These are phyloP conservation scores for Brasilioporus rufonigricans DNA, from an alignment of 768 basidiomycete genomes.

Conservation along the genomic window DNA sequence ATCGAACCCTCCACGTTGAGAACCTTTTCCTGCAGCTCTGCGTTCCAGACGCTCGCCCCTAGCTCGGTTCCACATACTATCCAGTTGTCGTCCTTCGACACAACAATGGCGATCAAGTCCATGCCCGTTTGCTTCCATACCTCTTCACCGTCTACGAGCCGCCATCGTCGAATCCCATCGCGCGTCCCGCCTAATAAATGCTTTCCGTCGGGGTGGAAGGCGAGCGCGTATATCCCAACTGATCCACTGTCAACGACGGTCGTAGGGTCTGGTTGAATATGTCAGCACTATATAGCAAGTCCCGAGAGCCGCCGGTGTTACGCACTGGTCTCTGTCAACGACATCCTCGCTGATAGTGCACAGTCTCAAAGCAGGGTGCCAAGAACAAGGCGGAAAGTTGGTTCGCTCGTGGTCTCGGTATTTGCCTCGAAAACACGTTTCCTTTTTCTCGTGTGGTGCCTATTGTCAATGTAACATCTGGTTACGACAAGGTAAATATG, in stretches of 20 bases:
- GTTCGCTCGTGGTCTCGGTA: background rate
- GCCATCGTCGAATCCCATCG: background rate
- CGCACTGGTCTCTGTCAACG: no score
- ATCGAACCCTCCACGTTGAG: background rate
- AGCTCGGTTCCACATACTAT: no score
- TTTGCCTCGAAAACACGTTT: background rate
- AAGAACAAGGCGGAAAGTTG: no score
- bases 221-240: background rate
- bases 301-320: no score
- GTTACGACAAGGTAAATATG: no score
- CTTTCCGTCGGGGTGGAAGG: slow-evolving; percentile 1
- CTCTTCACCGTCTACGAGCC: background rate
- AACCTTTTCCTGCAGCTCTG: background rate
- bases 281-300: background rate
- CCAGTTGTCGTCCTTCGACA: background rate
- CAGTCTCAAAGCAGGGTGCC: no score
- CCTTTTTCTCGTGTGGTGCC: background rate
- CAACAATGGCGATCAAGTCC: background rate
- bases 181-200: background rate
- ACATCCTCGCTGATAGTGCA: background rate
- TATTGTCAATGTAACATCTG: background rate
- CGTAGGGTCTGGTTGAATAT: background rate
- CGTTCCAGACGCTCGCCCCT: background rate
- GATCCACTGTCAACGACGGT: background rate
- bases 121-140: background rate